These are phyloP conservation scores for Gynostemma pentaphyllum DNA, from an alignment of 306 rosid species.

Conservation along the genomic window DNA sequence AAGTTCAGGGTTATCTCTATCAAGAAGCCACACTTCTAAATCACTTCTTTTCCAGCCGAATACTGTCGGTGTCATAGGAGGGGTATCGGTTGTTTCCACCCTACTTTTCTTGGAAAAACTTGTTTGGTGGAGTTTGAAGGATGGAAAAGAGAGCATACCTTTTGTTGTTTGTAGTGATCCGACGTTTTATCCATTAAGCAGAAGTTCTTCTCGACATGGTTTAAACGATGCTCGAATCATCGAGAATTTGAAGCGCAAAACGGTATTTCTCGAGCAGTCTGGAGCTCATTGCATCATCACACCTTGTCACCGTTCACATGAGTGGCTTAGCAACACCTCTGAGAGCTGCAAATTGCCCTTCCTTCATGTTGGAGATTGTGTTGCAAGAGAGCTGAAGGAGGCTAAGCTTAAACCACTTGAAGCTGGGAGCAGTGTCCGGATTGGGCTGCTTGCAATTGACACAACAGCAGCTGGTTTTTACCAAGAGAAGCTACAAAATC, in stretches of 20 bases:
- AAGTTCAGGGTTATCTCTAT: constrained; percentile 13
- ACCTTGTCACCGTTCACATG: constrained; percentile 73
- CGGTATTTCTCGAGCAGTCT: constrained; percentile 53
- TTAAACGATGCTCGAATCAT: constrained; percentile 21
- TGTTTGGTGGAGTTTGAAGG: constrained; percentile 53
- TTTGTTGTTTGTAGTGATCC: constrained; percentile 72
- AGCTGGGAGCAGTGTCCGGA: constrained; percentile 52
- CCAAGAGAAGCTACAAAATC: constrained; percentile 57
- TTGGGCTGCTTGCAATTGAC: constrained; percentile 56
- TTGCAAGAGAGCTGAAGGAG: constrained; percentile 74
- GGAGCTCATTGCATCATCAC: constrained; percentile 63
- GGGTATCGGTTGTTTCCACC: constrained; percentile 57
- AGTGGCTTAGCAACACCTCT: constrained; percentile 55
- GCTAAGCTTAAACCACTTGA: constrained; percentile 71
- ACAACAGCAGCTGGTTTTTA: constrained; percentile 48
- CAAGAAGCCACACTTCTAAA: constrained; percentile 18
- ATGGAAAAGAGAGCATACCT: constrained; percentile 54
- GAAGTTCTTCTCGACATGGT: constrained; percentile 15
- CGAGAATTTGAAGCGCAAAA: constrained; percentile 38
- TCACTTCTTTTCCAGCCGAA: constrained; percentile 43
- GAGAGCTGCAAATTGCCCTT: constrained; percentile 52
- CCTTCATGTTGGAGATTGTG: constrained; percentile 66
- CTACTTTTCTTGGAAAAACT: constrained; percentile 79
- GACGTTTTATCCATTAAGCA: constrained; percentile 14
- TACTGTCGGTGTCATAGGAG: constrained; percentile 68